Evolutionary conservation across 116 monocot genomes (phyloP), one percentile per base, ranked within the genome.

Genomic region (Trichopus zeylanicus): DNA sequence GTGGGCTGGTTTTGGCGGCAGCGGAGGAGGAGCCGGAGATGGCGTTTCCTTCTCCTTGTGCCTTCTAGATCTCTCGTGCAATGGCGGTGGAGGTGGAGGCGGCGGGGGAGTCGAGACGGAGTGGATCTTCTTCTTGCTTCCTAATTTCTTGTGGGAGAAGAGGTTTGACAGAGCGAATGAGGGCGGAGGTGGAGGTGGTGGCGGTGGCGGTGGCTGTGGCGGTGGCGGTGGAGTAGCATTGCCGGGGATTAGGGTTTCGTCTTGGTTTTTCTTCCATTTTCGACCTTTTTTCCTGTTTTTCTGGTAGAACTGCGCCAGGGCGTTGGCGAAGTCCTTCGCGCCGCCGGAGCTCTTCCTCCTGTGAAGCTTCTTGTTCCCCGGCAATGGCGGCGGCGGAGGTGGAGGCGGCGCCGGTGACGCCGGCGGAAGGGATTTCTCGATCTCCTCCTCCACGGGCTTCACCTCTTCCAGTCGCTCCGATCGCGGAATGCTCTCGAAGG

Each of bases 251-350:
- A 22, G 24, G 60, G 30, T 20, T 9, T 68, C 71, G 48, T 58
- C 46, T n/a, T 68, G 52, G 24, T 47, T 66, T 6, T 56, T 66
- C 35, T 61, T 73, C 48, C n/a, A 31, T 22, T 66, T 85, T 59
- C 60, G 70, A 31, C 63, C 52, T 26, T 56, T 72, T 57, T 68
- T 79, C 68, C 72, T 76, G 62, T 74, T 80, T 69, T 88, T 93
- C 69, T 88, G 81, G 57, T 89, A 83, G 60, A 83, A 76, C 19
- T 48, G 16, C 22, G 90, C 60, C 37, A 95, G 56, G 4, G 89
- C 73, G 15, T 53, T 22, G 1, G 81, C 82, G 13, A 89, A 61
- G 39, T 95, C 90, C 73, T 95, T 95, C 22, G 77, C 71, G 9
- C 80, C 86, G 5, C 69, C 55, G 20, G 72, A 67, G 26, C 74